Percentiles rank a stretch among this genome's conserved stretches.
Evolutionary conservation across 176 grass and related monocot species (phyloP).

Genomic region (Poa annua): DNA sequence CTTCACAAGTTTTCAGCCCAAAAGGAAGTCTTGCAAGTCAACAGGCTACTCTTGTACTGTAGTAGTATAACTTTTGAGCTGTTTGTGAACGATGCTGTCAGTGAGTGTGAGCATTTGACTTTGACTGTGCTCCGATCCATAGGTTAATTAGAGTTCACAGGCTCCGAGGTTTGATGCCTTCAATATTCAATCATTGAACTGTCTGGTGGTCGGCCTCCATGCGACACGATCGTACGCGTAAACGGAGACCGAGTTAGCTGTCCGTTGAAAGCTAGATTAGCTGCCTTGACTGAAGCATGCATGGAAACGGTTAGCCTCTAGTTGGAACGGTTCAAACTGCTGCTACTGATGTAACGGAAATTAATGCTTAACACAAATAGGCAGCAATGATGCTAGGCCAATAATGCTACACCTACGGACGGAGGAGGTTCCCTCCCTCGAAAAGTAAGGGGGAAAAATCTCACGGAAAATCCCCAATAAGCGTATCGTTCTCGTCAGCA

Average conservation of each 20-base stretch:
- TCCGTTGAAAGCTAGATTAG: neutral
- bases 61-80: too few relatives aligned
- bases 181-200: neutral
- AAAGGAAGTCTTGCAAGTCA: too few relatives aligned
- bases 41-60: too few relatives aligned
- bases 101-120: neutral
- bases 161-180: neutral
- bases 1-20: too few relatives aligned
- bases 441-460: too few relatives aligned
- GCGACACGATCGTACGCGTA: slow-evolving; percentile 28
- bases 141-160: neutral
- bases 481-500: too few relatives aligned
- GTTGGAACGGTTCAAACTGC: slow-evolving; percentile 16
- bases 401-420: too few relatives aligned
- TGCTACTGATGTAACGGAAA: neutral
- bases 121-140: neutral
- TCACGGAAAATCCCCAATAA: too few relatives aligned
- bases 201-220: neutral
- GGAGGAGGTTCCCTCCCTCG: too few relatives aligned
- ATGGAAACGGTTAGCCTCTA: neutral
- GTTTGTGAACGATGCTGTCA: neutral
- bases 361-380: neutral
- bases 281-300: slow-evolving; percentile 18
- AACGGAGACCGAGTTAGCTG: neutral
- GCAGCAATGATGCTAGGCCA: too few relatives aligned